Evolutionary conservation across 441 rosid genomes (phyloP).

Genomic region (Flueggea neowawraea): DNA sequence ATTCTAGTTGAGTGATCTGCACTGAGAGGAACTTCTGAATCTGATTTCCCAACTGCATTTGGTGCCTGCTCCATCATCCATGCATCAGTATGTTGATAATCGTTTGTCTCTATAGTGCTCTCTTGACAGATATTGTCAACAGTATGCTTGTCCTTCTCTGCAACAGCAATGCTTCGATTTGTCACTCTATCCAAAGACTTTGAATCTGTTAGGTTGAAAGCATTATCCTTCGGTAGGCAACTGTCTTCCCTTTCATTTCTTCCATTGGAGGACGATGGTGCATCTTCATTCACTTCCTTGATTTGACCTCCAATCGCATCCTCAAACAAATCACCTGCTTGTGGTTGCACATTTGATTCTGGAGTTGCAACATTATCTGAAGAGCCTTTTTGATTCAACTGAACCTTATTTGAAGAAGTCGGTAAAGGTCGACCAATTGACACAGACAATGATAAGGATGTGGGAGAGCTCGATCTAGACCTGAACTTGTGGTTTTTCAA

Average conservation of each 20-base stretch:
- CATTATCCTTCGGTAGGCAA: conserved; percentile 11
- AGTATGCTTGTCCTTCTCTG: conserved; percentile 13
- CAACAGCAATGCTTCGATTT: conserved; percentile 12
- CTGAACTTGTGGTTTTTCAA: conserved; percentile 19
- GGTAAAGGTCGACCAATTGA: conserved; percentile 23
- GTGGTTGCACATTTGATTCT: conserved; percentile 18
- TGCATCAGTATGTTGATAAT: conserved; percentile 21
- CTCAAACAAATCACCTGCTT: conserved; percentile 12
- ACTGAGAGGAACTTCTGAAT: conserved; percentile 18
- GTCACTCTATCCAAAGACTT: conserved; percentile 12
- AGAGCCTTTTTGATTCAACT: conserved; percentile 20
- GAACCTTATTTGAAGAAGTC: conserved; percentile 28
- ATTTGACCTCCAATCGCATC: conserved; percentile 14
- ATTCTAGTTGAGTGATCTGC: conserved; percentile 21
- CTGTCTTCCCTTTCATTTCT: conserved; percentile 22
- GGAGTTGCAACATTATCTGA: conserved; percentile 18
- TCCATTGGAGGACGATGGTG: conserved; percentile 12
- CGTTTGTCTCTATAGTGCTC: conserved; percentile 12
- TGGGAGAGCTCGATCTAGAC: conserved; percentile 25
- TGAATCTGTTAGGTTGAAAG: conserved; percentile 12
- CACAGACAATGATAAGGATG: conserved; percentile 30
- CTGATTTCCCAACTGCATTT: conserved; percentile 12
- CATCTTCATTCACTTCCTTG: conserved; percentile 8
- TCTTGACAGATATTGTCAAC: conserved; percentile 14
- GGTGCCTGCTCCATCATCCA: conserved; percentile 12